phyloP scores from a whole-genome alignment of 208 protist species.

The Naegleria gruberi region DNA sequence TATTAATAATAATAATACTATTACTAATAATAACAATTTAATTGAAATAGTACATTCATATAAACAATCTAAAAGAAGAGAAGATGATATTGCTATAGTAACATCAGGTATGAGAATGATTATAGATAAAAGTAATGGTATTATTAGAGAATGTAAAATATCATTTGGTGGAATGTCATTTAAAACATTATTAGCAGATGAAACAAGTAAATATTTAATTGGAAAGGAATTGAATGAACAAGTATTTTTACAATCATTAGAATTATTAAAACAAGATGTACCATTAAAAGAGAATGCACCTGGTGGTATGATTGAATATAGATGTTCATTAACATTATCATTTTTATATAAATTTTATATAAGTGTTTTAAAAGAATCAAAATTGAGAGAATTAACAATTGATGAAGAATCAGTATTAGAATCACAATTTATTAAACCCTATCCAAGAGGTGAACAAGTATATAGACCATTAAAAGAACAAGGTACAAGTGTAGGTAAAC shows the following conservation, averaged over 20 bases:
- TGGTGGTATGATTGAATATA: constrained; percentile 50
- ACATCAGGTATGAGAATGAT: constrained; percentile 40
- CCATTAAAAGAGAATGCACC: background rate
- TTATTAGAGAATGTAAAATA: background rate
- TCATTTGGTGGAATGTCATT: background rate
- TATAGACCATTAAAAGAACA: background rate
- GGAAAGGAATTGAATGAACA: background rate
- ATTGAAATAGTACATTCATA: constrained; percentile 51
- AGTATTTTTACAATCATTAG: constrained; percentile 24
- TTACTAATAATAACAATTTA: background rate
- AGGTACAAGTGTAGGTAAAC: background rate
- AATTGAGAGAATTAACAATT: constrained; percentile 5
- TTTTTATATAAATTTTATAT: constrained; percentile 77
- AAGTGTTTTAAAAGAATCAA: background rate
- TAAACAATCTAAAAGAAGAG: constrained; percentile 59
- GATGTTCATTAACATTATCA: constrained; percentile 44
- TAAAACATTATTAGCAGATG: background rate
- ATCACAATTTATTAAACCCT: background rate
- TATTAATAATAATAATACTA: too few relatives aligned
- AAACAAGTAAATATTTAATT: background rate
- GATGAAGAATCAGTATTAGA: background rate
- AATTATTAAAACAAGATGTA: constrained; percentile 28
- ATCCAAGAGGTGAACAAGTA: background rate
- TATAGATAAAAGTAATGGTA: background rate
- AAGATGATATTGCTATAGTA: constrained; percentile 80